Base-by-base conservation (phyloP, 176 grass and related monocot genomes). In the Thalia dealbata region DNA sequence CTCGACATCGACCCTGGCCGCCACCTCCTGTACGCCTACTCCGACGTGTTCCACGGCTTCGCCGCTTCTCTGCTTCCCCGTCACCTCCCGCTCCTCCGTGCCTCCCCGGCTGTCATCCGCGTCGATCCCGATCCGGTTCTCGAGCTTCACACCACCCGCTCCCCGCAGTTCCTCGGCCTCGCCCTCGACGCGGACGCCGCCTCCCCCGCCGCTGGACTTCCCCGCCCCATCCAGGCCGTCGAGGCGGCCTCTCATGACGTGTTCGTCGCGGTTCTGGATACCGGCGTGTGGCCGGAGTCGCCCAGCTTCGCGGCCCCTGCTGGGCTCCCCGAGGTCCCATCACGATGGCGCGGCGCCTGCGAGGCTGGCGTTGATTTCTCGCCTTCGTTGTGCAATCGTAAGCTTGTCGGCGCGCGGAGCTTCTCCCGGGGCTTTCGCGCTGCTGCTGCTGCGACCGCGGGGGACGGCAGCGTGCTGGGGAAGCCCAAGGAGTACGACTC, bases 11-110 rank as follows among this genome's bases (percentile, higher is more conserved):
- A 92, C 81, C 87, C 93, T 6, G 58, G 35, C 0, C 76, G 69
- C 13, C 81, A 81, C 81, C 79, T 97, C 59, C 82, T 97, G 30
- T 97, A 97, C 79, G 89, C 93, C 50, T 97, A 97, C 89, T 88
- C 80, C 10, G 69, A 81, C 46, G 83, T 82, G 0, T 55, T 85
- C 23, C 87, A 97, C 43, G 93, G 89, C 11, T 97, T 97, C 66
- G 82, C 93, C 16, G 93, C 84, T 32, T 52, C 55, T 25, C 83
- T 97, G 30, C 81, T 86, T 38, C 80, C 87, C 56, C 68, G 73
- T 51, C 89, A 92, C 29, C n/a, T 92, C 1, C 45, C 82, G 15
- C 61, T 86, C 25, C 87, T 97, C 82, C 84, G 78, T n/a, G 52
- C 60, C 70, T 86, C 82, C 85, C 89, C 80, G 18, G 85, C 78